Base-by-base conservation (phyloP, 2,329 filamentous ascomycete species). In the Pestalotiopsis sp. region DNA sequence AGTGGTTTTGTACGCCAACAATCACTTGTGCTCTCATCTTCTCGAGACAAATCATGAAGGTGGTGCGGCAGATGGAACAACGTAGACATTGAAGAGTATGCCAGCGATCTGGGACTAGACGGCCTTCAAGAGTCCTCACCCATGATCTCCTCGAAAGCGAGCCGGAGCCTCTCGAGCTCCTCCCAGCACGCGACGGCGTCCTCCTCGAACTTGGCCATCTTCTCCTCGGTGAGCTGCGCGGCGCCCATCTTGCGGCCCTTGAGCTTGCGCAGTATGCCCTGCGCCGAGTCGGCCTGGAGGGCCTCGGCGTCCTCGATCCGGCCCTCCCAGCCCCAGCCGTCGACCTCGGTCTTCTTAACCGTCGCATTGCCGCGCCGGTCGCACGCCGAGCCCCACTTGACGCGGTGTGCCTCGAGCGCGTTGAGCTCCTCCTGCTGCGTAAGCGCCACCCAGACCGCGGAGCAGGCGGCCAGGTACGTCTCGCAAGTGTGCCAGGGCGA, bases 331-430 rank as follows among this genome's bases (percentile, higher is more conserved):
- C 94, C 94, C 94, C 94, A 98, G 7, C 94, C 93, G 57, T 93
- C 89, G 3, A 97, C 91, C 78, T 97, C 93, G 1, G 94, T 97
- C 74, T 89, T 88, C 79, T 91, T 91, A 4, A 93, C 88, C 52
- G 85, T 82, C 68, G 87, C 85, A 22, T 84, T 80, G 0, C 91
- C 89, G 66, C 80, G 78, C 11, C 86, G 78, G 71, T 91, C 86
- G 9, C 86, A 86, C n/a, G 88, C 87, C 38, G 91, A 92, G 2
- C 95, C 95, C 95, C 95, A 98, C 81, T 98, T 98, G 67, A 83
- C 64, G 79, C 86, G 77, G 83, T 89, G 70, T 3, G 84, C 86
- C 35, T 75, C 82, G 48, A 84, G 77, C 2, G 81, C 83, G 64
- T 93, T 87, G 14, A 94, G 83, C 22, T 84, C 83, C 17, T 86